These are phyloP conservation scores for Saccharomyces jurei DNA, from an alignment of 805 yeast genomes.

Conservation along the genomic window DNA sequence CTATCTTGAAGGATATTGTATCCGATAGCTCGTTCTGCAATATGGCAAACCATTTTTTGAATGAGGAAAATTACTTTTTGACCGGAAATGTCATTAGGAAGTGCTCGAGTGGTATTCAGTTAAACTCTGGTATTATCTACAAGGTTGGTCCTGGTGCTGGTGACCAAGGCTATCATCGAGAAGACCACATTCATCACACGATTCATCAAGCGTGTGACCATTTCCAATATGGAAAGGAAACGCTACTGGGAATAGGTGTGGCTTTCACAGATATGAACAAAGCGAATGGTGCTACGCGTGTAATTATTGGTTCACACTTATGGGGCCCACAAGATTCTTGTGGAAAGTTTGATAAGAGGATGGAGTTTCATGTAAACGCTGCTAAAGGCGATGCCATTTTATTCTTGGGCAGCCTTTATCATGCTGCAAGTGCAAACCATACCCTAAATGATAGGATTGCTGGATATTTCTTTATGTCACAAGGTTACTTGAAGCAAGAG, in stretches of 20 bases:
- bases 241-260: conserved; percentile 8
- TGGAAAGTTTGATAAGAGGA: conserved; percentile 18
- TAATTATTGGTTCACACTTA: conserved; percentile 30
- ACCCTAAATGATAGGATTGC: conserved; percentile 26
- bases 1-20: conserved; percentile 9
- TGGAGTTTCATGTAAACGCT: conserved; percentile 23
- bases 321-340: conserved; percentile 24
- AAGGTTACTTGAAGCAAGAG: conserved; percentile 26
- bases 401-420: conserved; percentile 29
- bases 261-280: conserved; percentile 16
- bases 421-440: conserved; percentile 28
- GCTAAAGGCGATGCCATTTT: conserved; percentile 29
- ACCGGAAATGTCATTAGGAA: conserved; percentile 13
- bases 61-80: conserved; percentile 13
- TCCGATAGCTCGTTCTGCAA: conserved; percentile 4
- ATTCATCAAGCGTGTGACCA: conserved; percentile 9
- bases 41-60: conserved; percentile 9
- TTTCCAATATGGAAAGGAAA: conserved; percentile 10
- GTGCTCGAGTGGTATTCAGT: conserved; percentile 19
- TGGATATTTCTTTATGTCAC: conserved; percentile 25
- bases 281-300: conserved; percentile 28
- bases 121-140: conserved; percentile 21
- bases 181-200: conserved; percentile 27
- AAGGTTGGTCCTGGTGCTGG: conserved; percentile 25
- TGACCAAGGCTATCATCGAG: conserved; percentile 26